phyloP scores from a whole-genome alignment of 2,329 filamentous ascomycete genomes.

The Colletotrichum sp. region DNA sequence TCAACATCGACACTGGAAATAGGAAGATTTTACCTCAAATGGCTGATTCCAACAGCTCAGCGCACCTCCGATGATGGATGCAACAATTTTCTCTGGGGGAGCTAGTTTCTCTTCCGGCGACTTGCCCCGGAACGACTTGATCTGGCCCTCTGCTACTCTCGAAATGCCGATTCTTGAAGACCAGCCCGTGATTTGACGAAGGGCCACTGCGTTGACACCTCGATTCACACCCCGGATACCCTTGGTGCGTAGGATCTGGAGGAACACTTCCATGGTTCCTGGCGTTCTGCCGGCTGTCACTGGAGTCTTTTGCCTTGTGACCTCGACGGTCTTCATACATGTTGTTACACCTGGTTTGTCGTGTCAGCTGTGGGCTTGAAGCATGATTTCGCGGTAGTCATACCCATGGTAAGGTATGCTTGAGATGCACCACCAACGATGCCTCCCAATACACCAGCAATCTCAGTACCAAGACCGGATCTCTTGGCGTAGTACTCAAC shows the following conservation, averaged over 20 bases:
- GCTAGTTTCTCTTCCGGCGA: background rate
- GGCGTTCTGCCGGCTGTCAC: background rate
- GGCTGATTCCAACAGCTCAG: conserved; percentile 22
- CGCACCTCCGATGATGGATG: conserved; percentile 15
- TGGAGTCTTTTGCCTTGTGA: conserved; percentile 2
- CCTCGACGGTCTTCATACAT: conserved; percentile 21
- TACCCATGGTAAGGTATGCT: conserved; percentile 19
- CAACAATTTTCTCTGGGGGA: conserved; percentile 4
- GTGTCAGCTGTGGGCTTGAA: background rate
- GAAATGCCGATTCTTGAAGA: conserved; percentile 23
- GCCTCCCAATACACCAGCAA: conserved; percentile 13
- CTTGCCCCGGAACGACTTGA: conserved; percentile 1
- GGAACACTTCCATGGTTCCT: conserved; percentile 13
- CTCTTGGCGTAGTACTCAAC: background rate
- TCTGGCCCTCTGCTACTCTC: conserved; percentile 10
- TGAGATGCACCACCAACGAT: conserved; percentile 18
- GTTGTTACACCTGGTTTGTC: conserved; percentile 3
- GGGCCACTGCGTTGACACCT: conserved; percentile 20
- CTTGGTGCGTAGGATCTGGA: conserved; percentile 15
- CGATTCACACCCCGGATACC: conserved; percentile 19
- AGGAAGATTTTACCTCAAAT: background rate
- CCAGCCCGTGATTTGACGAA: conserved; percentile 20
- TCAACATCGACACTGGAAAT: background rate
- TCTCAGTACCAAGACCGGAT: background rate
- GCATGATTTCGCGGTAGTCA: background rate